These are phyloP conservation scores for Aspergillus aculeatinus DNA, from an alignment of 2,329 filamentous ascomycete species.

Conservation along the genomic window DNA sequence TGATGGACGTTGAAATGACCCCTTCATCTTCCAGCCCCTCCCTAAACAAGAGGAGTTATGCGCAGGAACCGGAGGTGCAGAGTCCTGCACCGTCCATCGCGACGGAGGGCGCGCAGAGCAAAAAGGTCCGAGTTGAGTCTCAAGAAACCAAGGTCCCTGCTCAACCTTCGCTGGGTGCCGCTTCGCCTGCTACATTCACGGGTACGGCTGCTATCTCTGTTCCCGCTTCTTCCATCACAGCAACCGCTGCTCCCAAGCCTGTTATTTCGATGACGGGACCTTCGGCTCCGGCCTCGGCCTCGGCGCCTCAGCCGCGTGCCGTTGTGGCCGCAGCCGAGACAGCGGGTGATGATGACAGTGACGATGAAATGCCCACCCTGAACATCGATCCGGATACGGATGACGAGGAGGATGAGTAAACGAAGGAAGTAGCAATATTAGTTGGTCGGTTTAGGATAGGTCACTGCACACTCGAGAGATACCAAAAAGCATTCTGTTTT, in stretches of 20 bases:
- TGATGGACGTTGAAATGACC: conserved; percentile 13
- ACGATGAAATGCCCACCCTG: conserved; percentile 51
- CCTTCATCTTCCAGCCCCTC: conserved; percentile 12
- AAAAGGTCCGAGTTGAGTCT: conserved; percentile 34
- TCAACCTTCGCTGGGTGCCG: conserved; percentile 11
- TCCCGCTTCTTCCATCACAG: conserved; percentile 3
- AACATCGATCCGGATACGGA: conserved; percentile 50
- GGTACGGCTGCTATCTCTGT: conserved; percentile 16
- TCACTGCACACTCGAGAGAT: neutral
- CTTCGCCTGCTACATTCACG: conserved; percentile 21
- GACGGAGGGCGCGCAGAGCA: conserved; percentile 22
- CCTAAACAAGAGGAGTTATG: conserved; percentile 30
- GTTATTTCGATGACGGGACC: neutral
- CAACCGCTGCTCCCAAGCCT: conserved; percentile 1
- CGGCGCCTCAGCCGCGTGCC: conserved; percentile 9
- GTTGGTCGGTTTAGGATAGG: neutral
- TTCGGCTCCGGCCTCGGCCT: conserved; percentile 8
- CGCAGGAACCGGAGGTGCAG: conserved; percentile 23
- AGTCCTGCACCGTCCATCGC: neutral
- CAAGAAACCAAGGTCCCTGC: conserved; percentile 7
- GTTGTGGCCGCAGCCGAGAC: conserved; percentile 10
- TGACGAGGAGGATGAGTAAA: conserved; percentile 43
- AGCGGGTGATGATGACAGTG: conserved; percentile 41
- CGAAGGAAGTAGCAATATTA: conserved; percentile 27
- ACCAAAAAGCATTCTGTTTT: neutral